phyloP scores from a whole-genome alignment of 192 early-diverging fungal species.

The Podochytrium sp. region DNA sequence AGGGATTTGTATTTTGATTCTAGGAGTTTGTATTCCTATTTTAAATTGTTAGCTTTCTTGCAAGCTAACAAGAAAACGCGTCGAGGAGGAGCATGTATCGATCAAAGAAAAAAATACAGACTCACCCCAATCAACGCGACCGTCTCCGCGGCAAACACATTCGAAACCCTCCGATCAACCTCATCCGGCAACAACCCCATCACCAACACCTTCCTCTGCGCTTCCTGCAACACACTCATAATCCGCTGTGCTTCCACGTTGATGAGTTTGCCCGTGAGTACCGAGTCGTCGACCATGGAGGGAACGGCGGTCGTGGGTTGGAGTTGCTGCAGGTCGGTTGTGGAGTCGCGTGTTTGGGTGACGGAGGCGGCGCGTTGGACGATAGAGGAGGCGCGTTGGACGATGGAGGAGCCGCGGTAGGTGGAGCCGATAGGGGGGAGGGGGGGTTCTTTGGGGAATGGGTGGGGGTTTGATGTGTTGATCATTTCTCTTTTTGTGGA shows the following conservation, averaged over 20 bases:
- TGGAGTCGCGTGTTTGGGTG: not conserved
- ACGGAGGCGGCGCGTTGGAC: not conserved
- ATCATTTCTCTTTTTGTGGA: too few species aligned
- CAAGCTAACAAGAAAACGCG: not conserved
- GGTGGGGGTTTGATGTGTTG: not conserved
- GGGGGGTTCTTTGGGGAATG: conserved; percentile 33
- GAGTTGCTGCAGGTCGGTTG: not conserved
- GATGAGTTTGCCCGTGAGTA: conserved; percentile 52
- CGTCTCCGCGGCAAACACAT: conserved; percentile 47
- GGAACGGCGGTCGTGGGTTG: not conserved
- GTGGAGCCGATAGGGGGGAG: conserved; percentile 34
- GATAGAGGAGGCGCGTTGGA: not conserved
- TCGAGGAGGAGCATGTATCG: not conserved
- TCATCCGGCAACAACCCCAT: conserved; percentile 53
- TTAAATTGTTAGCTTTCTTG: not conserved
- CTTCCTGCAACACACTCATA: conserved; percentile 60
- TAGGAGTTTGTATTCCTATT: conserved; percentile 47
- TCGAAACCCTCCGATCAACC: conserved; percentile 46
- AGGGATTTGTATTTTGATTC: conserved; percentile 48
- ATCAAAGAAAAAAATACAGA: conserved; percentile 14
- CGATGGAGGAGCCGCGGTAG: not conserved
- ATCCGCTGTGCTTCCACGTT: conserved; percentile 61
- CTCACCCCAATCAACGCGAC: conserved; percentile 42
- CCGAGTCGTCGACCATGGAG: conserved; percentile 30
- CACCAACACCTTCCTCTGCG: conserved; percentile 52